Percentiles rank a stretch among this genome's conserved stretches.
phyloP scores from a whole-genome alignment of 768 basidiomycete genomes.

The Zangia roseola region DNA sequence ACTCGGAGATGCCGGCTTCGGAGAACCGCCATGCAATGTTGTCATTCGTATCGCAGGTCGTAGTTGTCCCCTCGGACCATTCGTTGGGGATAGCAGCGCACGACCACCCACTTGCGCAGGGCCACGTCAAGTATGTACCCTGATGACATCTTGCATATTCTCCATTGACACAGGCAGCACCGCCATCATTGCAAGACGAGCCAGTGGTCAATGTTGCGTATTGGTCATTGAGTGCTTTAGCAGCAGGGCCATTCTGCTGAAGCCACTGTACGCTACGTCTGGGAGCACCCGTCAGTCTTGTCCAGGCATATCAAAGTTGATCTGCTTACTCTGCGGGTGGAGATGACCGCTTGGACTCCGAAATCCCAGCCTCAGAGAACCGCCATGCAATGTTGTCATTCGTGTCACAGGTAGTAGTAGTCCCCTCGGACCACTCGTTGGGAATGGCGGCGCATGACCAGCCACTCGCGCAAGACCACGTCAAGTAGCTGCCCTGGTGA shows the following conservation, averaged over 20 bases:
- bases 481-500: constrained; percentile 11
- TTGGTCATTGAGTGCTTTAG: constrained; percentile 23
- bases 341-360: too few species aligned
- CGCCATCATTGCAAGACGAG: constrained; percentile 18
- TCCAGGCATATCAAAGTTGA: too few species aligned
- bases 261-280: constrained; percentile 15
- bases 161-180: constrained; percentile 19
- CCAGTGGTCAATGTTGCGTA: constrained; percentile 12
- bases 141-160: constrained; percentile 17
- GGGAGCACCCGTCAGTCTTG: not conserved
- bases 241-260: constrained; percentile 24
- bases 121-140: constrained; percentile 9
- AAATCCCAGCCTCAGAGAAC: constrained; percentile 16
- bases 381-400: constrained; percentile 16
- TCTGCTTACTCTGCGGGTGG: too few species aligned
- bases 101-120: constrained; percentile 12
- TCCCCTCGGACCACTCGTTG: constrained; percentile 16
- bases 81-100: constrained; percentile 28
- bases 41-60: constrained; percentile 17
- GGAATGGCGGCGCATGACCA: constrained; percentile 25
- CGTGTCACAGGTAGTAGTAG: constrained; percentile 19
- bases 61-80: constrained; percentile 14
- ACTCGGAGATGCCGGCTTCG: constrained; percentile 19
- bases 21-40: constrained; percentile 19
- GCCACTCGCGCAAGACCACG: constrained; percentile 9